These are phyloP conservation scores for Auricularia heimuer DNA, from an alignment of 768 basidiomycete species.

Conservation along the genomic window DNA sequence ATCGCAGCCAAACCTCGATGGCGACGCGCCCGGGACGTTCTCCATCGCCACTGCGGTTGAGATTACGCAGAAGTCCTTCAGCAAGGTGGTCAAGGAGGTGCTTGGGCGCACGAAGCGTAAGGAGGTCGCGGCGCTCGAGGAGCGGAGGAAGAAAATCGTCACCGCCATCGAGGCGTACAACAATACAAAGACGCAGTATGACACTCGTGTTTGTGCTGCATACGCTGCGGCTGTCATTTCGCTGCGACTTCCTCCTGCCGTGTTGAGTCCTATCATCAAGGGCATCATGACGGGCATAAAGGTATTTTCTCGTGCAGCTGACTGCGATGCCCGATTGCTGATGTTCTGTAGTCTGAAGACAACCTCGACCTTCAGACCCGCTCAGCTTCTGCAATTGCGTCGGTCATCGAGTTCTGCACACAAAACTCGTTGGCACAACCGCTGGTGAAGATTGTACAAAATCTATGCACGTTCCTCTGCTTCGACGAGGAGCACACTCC, in stretches of 20 bases:
- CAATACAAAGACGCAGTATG: conserved; percentile 75
- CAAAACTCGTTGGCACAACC: conserved; percentile 65
- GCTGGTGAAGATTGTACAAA: conserved; percentile 93
- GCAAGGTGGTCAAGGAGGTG: conserved; percentile 53
- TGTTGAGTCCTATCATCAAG: conserved; percentile 92
- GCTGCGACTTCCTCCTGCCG: conserved; percentile 76
- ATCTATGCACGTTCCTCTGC: conserved; percentile 92
- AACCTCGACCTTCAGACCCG: conserved; percentile 82
- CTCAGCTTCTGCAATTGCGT: conserved; percentile 76
- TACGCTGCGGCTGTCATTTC: conserved; percentile 89
- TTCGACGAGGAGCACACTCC: conserved; percentile 86
- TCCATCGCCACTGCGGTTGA: conserved; percentile 68
- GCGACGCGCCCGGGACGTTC: conserved; percentile 55
- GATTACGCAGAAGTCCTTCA: conserved; percentile 62
- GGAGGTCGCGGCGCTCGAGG: conserved; percentile 61
- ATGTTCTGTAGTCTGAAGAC: conserved; percentile 58
- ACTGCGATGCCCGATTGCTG: neutral
- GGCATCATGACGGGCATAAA: conserved; percentile 97
- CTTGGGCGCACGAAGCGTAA: conserved; percentile 72
- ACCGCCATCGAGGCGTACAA: conserved; percentile 68
- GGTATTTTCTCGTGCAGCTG: conserved; percentile 33
- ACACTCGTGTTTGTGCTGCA: conserved; percentile 78
- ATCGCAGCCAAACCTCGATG: conserved; percentile 64
- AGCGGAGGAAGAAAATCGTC: conserved; percentile 61
- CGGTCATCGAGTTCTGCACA: conserved; percentile 80